Conservation (phyloP, 768 basidiomycete genomes). For the Kockovaella imperatae region DNA sequence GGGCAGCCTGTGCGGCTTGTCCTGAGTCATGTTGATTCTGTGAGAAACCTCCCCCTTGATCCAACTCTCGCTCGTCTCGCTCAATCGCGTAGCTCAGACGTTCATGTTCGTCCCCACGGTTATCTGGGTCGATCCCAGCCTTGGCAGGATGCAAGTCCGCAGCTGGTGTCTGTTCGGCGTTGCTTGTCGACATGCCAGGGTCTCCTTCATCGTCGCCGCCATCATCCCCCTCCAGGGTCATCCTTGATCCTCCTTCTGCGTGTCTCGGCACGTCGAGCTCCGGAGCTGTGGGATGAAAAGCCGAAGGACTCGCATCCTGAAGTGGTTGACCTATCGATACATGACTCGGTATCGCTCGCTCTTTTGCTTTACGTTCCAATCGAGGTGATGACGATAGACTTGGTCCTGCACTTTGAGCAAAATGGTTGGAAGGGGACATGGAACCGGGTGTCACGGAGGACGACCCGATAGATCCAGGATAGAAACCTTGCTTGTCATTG, state of each 20-base stretch:
- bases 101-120: no score
- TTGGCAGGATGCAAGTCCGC: no score
- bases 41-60: no score
- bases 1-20: no score
- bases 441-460: constrained; percentile 4
- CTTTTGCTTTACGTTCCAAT: neutral
- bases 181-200: neutral
- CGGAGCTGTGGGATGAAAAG: constrained; percentile 6
- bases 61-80: no score
- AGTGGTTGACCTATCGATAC: neutral
- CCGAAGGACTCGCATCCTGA: constrained; percentile 9
- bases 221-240: neutral
- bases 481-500: constrained; percentile 6
- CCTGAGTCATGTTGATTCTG: no score
- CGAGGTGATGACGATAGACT: neutral
- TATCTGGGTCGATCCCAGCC: no score
- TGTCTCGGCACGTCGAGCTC: no score
- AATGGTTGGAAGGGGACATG: constrained; percentile 1
- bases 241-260: neutral
- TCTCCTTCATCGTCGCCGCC: neutral
- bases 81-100: no score
- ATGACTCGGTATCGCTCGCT: constrained; percentile 1
- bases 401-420: neutral
- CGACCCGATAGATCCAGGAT: neutral
- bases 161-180: neutral